Evolutionary conservation across 1,284 basidiomycete genomes (phyloP).

Genomic region (Rhodotorula sp.): DNA sequence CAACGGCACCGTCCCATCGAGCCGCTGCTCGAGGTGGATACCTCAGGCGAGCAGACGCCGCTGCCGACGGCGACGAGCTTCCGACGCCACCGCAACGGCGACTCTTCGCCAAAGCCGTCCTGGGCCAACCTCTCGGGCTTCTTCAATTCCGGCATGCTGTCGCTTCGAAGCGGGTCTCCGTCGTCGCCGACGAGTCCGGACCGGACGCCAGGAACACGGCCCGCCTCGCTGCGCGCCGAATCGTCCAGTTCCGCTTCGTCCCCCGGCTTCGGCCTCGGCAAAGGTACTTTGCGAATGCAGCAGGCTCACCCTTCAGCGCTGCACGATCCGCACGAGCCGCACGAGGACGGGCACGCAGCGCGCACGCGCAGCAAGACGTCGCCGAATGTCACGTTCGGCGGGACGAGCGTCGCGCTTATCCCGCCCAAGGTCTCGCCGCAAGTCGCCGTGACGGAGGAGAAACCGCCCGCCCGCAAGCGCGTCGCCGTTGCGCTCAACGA

Average conservation of each 20-base stretch:
- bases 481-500: slow-evolving; percentile 12
- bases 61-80: slow-evolving; percentile 17
- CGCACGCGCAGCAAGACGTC: slow-evolving; percentile 12
- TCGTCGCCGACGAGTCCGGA: slow-evolving; percentile 23
- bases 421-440: slow-evolving; percentile 11
- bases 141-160: slow-evolving; percentile 39
- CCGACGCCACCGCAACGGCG: slow-evolving; percentile 2
- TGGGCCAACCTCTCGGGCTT: slow-evolving; percentile 40
- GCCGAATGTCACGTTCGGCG: slow-evolving; percentile 36
- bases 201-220: slow-evolving; percentile 2
- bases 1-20: slow-evolving; percentile 24
- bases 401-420: slow-evolving; percentile 33
- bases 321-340: slow-evolving; percentile 11
- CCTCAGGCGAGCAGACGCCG: slow-evolving; percentile 29
- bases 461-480: slow-evolving; percentile 1
- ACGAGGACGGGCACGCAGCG: slow-evolving; percentile 12
- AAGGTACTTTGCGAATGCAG: slow-evolving; percentile 7
- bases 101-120: slow-evolving; percentile 30
- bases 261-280: slow-evolving; percentile 6
- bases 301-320: slow-evolving; percentile 3
- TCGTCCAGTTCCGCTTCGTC: slow-evolving; percentile 8
- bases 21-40: neutral
- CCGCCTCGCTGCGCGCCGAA: slow-evolving; percentile 8
- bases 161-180: slow-evolving; percentile 20
- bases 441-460: slow-evolving; percentile 6